Base-by-base conservation (phyloP, 2,329 filamentous ascomycete species). In the Aspergillus aculeatus region DNA sequence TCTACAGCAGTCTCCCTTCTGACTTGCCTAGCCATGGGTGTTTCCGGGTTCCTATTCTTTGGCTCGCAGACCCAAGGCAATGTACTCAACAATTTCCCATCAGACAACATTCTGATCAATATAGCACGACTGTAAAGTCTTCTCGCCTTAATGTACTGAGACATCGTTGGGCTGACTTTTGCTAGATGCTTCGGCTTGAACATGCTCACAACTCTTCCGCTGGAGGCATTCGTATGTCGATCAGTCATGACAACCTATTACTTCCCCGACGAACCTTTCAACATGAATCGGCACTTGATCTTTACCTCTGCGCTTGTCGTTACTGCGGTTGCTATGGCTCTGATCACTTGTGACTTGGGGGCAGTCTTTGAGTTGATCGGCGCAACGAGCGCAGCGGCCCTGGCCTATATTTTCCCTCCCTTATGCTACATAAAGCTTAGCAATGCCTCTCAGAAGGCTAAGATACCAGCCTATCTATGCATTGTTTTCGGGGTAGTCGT, bases 141-240 rank as follows among this genome's bases (percentile, higher is more conserved):
- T 35, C 10, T 24, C 26, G 35, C 35, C 11, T n/a, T 23, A 5
- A 16, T 19, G 24, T 16, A 51, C 41, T 12, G 47, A 41, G 12
- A 24, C 57, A 44, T 44, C 47, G 3, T 48, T 57, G 35, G 55
- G 54, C 73, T 76, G 58, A 71, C 57, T 23, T 12, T 4, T 14
- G 32, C 38, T 62, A 83, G 82, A 54, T 97, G 92, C 78, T 98
- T 99, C 73, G 95, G 95, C 2, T 84, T 99, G 66, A 99, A 99
- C 82, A 99, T 99, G 95, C 86, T 99, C 69, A 97, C 95, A 14
- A 98, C 95, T 1, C 82, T 99, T 38, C 95, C 95, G 0, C 88
- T 99, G 61, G 95, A 99, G 81, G 93, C 92, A 16, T 99, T 99
- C 75, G 95, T 99, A 57, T 99, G 95, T 77, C 87, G 95, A 71